phyloP scores from a whole-genome alignment of 2,329 filamentous ascomycete genomes.

The Diaporthe citrichinensis region DNA sequence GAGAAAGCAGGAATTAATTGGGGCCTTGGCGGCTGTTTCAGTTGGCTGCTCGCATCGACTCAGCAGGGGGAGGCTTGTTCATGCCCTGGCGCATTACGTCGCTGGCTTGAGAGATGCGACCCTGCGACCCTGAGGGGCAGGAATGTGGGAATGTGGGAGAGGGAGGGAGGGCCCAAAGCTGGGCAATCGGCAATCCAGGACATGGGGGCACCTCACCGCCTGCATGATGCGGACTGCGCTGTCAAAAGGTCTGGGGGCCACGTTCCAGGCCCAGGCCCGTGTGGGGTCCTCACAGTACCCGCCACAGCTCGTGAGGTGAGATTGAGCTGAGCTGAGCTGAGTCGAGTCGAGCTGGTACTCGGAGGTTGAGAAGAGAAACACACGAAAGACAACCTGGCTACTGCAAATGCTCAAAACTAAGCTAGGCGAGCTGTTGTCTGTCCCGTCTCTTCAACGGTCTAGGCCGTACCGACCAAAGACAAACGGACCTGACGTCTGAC shows the following conservation, averaged over 20 bases:
- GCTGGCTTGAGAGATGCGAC: slow-evolving; percentile 24
- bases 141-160: not conserved
- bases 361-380: not conserved
- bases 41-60: slow-evolving; percentile 37
- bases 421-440: not conserved
- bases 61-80: slow-evolving; percentile 30
- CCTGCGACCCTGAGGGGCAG: not conserved
- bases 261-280: slow-evolving; percentile 19
- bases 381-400: not conserved
- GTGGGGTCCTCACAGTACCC: not conserved
- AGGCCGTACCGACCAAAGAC: not conserved
- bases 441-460: not conserved
- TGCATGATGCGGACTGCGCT: slow-evolving; percentile 26
- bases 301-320: not conserved
- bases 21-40: slow-evolving; percentile 42
- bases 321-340: slow-evolving; percentile 6
- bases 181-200: not conserved
- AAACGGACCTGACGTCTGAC: slow-evolving; percentile 1
- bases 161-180: too few relatives aligned
- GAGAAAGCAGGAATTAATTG: slow-evolving; percentile 5
- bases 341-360: not conserved
- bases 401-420: not conserved
- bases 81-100: slow-evolving; percentile 25
- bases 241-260: slow-evolving; percentile 21
- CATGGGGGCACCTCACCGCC: slow-evolving; percentile 4